Evolutionary conservation across 2,329 filamentous ascomycete genomes (phyloP).

Genomic region (Iodosphaeria phyllophila): DNA sequence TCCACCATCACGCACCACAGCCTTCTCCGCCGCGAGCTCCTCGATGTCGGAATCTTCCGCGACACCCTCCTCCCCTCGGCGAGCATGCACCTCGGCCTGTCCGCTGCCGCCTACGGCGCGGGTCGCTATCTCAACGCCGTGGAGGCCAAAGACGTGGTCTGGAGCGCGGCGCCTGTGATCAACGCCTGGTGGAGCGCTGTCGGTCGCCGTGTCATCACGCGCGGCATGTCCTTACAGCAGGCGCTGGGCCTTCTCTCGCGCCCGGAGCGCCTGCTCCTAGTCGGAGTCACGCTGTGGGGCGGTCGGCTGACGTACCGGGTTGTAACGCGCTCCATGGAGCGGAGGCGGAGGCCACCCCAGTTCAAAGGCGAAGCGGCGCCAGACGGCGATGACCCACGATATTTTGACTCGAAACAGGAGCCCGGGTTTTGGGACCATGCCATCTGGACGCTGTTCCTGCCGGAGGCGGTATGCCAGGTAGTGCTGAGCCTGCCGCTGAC

Average conservation of each 20-base stretch:
- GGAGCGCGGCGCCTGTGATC: slow-evolving; percentile 32
- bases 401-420: slow-evolving; percentile 29
- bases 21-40: slow-evolving; percentile 2
- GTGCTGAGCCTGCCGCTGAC: slow-evolving; percentile 38
- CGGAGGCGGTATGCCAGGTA: slow-evolving; percentile 36
- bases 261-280: slow-evolving; percentile 34
- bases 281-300: slow-evolving; percentile 38
- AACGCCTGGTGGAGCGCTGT: slow-evolving; percentile 44
- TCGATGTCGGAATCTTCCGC: slow-evolving; percentile 4
- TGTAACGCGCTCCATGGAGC: slow-evolving; percentile 24
- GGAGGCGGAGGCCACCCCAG: too few relatives aligned
- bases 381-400: slow-evolving; percentile 30
- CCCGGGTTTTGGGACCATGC: slow-evolving; percentile 38
- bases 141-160: slow-evolving; percentile 41
- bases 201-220: slow-evolving; percentile 26
- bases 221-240: slow-evolving; percentile 23
- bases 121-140: slow-evolving; percentile 32
- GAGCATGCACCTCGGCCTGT: slow-evolving; percentile 2
- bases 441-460: slow-evolving; percentile 32
- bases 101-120: slow-evolving; percentile 24
- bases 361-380: too few relatives aligned
- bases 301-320: slow-evolving; percentile 35
- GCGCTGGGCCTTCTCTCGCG: slow-evolving; percentile 29
- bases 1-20: slow-evolving; percentile 1
- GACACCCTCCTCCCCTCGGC: slow-evolving; percentile 5